Evolutionary conservation across 441 rosid genomes (phyloP), one percentile per base, ranked within the genome.

Genomic region (Capsella rubella): DNA sequence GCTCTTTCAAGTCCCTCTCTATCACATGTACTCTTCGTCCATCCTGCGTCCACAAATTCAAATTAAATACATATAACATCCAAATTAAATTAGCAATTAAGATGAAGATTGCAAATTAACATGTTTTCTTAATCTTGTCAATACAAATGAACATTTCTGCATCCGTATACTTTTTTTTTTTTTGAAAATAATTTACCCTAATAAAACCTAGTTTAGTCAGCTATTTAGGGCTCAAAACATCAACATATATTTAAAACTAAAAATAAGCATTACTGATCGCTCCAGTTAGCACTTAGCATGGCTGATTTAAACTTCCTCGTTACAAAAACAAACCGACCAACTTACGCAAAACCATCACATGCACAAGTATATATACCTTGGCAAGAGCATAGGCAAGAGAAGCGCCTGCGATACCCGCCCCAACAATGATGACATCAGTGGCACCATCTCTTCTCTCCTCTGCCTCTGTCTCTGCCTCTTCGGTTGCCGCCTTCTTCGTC

Each of bases 361-460:
- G 8, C 16, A 4, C 7, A 70, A 11, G 16, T 29, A 55, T 13
- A 55, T 35, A 39, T 49, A 14, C 92, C 94, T 86, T 91, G 69
- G 89, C 97, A 67, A 91, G 89, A 10, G 94, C 82, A 64, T 83
- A 67, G 63, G 97, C 95, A 14, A 87, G 87, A 76, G 97, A 87
- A 3, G 91, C 78, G 18, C 97, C 97, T 1, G 91, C 97, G 1
- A 91, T 90, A 77, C 80, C 75, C 2, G 71, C 80, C 12, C 80
- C 75, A 31, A 64, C 75, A 27, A 69, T 77, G 54, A 77, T 70
- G n/a, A 71, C 71, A 64, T 77, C 75, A 8, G 72, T 9, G 21
- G 59, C 81, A 27, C 81, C 74, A 35, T n/a, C 81, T 3, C 11
- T 65, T 15, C 21, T 67, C 63, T 59, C 73, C 15, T 67, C 68